Conservation (phyloP, 2,329 filamentous ascomycete genomes). For the Byssochlamys sp. region DNA sequence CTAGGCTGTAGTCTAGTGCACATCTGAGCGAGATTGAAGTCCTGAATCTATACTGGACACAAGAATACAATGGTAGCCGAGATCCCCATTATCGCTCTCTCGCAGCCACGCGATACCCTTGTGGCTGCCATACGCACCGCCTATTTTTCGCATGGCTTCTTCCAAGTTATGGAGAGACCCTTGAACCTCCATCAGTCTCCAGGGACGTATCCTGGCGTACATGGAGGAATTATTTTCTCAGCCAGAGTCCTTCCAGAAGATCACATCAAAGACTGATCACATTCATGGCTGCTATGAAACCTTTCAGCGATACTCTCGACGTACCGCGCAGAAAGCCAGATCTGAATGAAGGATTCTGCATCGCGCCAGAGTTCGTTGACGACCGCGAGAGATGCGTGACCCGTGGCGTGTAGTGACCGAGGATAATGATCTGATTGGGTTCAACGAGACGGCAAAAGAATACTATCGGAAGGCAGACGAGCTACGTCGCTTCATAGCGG, state of each 20-base stretch:
- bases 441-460: neutral
- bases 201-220: neutral
- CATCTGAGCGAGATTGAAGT: neutral
- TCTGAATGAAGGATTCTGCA: constrained; percentile 1
- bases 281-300: constrained; percentile 1
- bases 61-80: neutral
- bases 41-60: neutral
- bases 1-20: neutral
- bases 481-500: neutral
- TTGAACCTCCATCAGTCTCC: neutral
- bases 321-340: neutral
- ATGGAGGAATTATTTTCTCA: neutral
- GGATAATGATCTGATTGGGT: neutral
- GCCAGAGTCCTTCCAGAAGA: neutral
- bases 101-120: neutral
- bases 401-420: neutral
- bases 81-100: neutral
- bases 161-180: neutral
- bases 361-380: constrained; percentile 1
- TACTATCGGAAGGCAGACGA: neutral
- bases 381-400: neutral
- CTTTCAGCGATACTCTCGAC: constrained; percentile 1
- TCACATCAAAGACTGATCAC: neutral
- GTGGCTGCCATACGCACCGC: neutral
- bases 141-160: neutral